Evolutionary conservation across 2,329 filamentous ascomycete species (phyloP).

Genomic region (Leptosphaerulina australis): DNA sequence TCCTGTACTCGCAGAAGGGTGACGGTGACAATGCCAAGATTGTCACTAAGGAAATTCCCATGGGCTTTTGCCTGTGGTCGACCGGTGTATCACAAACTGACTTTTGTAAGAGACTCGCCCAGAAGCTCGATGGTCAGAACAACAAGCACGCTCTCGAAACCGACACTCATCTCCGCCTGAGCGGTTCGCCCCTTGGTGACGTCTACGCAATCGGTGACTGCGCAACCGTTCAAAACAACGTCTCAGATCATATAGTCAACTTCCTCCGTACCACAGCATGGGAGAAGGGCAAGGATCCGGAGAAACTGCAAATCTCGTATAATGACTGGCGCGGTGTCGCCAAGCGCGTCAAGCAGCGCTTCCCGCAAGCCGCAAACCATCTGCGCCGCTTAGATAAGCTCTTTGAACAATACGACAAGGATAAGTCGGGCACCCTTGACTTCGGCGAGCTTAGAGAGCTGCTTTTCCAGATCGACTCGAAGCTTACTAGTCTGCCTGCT

Average conservation of each 20-base stretch:
- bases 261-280: slow-evolving; percentile 90
- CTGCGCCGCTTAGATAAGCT: slow-evolving; percentile 88
- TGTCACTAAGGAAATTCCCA: slow-evolving; percentile 90
- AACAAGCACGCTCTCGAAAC: slow-evolving; percentile 94
- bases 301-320: slow-evolving; percentile 86
- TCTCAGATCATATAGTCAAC: slow-evolving; percentile 86
- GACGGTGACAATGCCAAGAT: slow-evolving; percentile 68
- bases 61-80: slow-evolving; percentile 97
- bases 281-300: slow-evolving; percentile 88
- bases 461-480: slow-evolving; percentile 88
- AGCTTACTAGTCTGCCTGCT: slow-evolving; percentile 90
- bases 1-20: slow-evolving; percentile 81
- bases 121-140: slow-evolving; percentile 78
- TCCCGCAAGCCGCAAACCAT: slow-evolving; percentile 88
- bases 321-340: slow-evolving; percentile 87
- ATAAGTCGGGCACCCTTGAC: slow-evolving; percentile 90
- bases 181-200: slow-evolving; percentile 86
- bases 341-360: slow-evolving; percentile 80
- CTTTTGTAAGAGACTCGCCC: slow-evolving; percentile 76
- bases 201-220: slow-evolving; percentile 98
- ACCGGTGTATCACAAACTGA: slow-evolving; percentile 89
- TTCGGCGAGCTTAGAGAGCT: slow-evolving; percentile 91
- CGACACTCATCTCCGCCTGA: slow-evolving; percentile 87
- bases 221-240: slow-evolving; percentile 94
- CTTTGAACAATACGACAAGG: slow-evolving; percentile 89